Percentiles rank a stretch among this genome's conserved stretches.
Conservation (phyloP, 2,329 filamentous ascomycete species). For the Sclerotinia borealis region DNA sequence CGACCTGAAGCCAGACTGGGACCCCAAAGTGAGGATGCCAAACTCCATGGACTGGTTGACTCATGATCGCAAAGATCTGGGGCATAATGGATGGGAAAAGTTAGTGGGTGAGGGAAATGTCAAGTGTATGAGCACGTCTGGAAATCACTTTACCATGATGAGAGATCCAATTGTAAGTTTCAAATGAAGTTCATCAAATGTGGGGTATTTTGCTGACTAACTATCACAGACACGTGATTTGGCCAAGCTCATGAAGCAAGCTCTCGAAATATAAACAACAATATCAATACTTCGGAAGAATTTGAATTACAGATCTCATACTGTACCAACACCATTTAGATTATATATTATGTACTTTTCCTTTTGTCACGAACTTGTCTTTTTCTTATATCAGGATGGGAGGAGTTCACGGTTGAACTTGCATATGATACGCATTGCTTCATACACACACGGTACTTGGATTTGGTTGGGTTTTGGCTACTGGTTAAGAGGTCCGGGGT, state of each 20-base stretch:
- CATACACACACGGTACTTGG: no score
- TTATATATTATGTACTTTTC: neutral
- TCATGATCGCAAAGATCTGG: conserved; percentile 65
- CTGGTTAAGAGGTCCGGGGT: neutral
- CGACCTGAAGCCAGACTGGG: conserved; percentile 57
- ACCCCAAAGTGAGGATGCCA: conserved; percentile 44
- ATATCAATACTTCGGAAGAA: no score
- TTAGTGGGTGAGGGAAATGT: conserved; percentile 20
- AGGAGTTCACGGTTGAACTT: neutral
- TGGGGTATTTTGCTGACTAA: conserved; percentile 5
- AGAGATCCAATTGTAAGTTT: conserved; percentile 21
- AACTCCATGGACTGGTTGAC: conserved; percentile 56
- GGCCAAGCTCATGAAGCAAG: conserved; percentile 9
- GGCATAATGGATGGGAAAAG: conserved; percentile 56
- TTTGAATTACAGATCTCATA: no score
- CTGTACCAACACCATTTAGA: no score
- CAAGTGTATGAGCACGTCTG: conserved; percentile 13
- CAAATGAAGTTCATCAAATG: neutral
- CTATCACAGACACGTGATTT: neutral
- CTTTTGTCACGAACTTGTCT: neutral
- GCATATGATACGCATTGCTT: neutral
- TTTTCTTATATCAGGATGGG: neutral
- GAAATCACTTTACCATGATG: conserved; percentile 26
- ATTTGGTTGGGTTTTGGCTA: neutral
- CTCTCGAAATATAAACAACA: conserved; percentile 7